Conservation (phyloP, 2,329 filamentous ascomycete genomes). For the Diaporthe velutina region DNA sequence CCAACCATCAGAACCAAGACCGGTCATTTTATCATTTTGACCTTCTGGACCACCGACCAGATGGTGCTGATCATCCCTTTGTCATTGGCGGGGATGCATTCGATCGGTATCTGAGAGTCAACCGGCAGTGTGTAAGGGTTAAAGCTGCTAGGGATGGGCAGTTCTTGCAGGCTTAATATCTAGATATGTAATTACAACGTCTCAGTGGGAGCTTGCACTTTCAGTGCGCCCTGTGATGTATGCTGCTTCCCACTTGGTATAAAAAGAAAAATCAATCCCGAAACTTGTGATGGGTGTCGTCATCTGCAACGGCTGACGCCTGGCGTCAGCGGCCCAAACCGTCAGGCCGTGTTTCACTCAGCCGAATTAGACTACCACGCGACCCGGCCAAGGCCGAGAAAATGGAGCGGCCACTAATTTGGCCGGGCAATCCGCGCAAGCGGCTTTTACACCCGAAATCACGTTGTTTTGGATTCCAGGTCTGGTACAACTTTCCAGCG, state of each 20-base stretch:
- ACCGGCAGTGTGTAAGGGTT: conserved; percentile 6
- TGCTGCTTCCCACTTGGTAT: not conserved
- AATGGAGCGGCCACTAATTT: conserved; percentile 4
- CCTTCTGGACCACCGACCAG: not conserved
- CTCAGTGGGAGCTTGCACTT: not conserved
- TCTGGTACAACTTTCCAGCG: not conserved
- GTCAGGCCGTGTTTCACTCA: conserved; percentile 28
- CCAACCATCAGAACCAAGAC: conserved; percentile 45
- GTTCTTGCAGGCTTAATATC: not conserved
- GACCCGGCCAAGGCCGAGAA: not conserved
- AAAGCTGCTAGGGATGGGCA: conserved; percentile 10
- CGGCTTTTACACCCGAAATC: not conserved
- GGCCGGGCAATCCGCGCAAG: not conserved
- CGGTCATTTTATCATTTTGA: conserved; percentile 11
- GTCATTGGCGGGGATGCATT: conserved; percentile 1
- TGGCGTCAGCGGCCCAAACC: conserved; percentile 7
- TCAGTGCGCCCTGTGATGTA: rapidly evolving
- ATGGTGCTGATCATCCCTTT: not conserved
- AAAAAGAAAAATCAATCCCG: not conserved
- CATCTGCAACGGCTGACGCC: not conserved
- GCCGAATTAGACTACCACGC: not conserved
- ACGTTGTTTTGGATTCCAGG: not conserved
- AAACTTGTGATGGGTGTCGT: not conserved
- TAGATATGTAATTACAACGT: too few relatives aligned
- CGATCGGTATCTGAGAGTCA: not conserved